A percentile compares a stretch with the other conserved stretches of the same genome.
Evolutionary conservation across 1,284 basidiomycete species (phyloP).

Genomic region (Leccinum idahoense): DNA sequence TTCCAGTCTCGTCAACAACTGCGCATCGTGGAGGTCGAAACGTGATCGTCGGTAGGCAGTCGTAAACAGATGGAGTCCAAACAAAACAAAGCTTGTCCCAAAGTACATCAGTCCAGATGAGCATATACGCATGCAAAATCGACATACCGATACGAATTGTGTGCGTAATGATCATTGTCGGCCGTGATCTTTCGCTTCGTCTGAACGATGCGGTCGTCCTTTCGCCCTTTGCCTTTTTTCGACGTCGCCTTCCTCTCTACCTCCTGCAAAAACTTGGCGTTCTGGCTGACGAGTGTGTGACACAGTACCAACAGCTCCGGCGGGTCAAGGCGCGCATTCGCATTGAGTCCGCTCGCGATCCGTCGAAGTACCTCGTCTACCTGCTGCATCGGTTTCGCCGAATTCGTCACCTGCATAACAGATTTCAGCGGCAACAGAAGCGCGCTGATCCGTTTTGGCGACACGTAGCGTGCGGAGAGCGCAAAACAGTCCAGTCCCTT

Average conservation of each 20-base stretch:
- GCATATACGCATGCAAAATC: neutral
- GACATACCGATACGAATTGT: slow-evolving; percentile 77
- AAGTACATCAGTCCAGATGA: slow-evolving; percentile 10
- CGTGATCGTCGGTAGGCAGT: slow-evolving; percentile 82
- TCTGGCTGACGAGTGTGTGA: slow-evolving; percentile 87
- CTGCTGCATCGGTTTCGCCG: slow-evolving; percentile 76
- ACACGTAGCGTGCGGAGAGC: slow-evolving; percentile 73
- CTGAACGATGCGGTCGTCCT: slow-evolving; percentile 71
- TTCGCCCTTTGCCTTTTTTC: slow-evolving; percentile 33
- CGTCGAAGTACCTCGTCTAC: slow-evolving; percentile 88
- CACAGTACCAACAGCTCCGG: slow-evolving; percentile 78
- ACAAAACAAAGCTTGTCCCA: slow-evolving; percentile 74
- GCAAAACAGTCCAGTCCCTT: slow-evolving; percentile 84
- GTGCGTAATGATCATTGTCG: slow-evolving; percentile 69
- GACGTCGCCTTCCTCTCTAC: slow-evolving; percentile 34
- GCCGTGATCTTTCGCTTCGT: slow-evolving; percentile 60
- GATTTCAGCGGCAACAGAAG: slow-evolving; percentile 80
- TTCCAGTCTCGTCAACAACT: slow-evolving; percentile 76
- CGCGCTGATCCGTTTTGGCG: slow-evolving; percentile 70
- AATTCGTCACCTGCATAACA: slow-evolving; percentile 84
- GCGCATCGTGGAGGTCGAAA: slow-evolving; percentile 78
- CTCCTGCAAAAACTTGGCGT: slow-evolving; percentile 77
- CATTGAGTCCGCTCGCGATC: slow-evolving; percentile 80
- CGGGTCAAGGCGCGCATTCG: slow-evolving; percentile 71
- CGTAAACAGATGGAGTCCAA: slow-evolving; percentile 90